Percentiles rank a stretch among this genome's conserved stretches.
Conservation (phyloP, 768 basidiomycete genomes). For the Tylopilus felleus region DNA sequence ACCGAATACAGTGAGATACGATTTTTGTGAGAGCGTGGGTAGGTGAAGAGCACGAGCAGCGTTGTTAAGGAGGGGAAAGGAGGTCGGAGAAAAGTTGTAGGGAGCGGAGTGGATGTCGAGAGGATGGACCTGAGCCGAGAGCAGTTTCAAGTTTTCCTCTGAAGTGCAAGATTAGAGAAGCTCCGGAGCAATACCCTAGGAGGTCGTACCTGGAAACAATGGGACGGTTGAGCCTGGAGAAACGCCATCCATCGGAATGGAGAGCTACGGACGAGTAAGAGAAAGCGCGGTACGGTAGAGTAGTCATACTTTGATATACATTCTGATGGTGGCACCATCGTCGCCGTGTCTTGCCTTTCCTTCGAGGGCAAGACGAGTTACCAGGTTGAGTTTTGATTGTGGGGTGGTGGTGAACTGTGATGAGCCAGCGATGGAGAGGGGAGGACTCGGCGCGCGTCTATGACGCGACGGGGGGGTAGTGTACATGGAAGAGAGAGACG, state of each 20-base stretch:
- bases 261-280: conserved; percentile 42
- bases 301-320: conserved; percentile 69
- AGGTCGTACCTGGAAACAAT: conserved; percentile 61
- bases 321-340: conserved; percentile 64
- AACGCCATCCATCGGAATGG: conserved; percentile 62
- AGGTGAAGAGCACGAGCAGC: conserved; percentile 69
- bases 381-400: conserved; percentile 57
- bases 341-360: conserved; percentile 65
- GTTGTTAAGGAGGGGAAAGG: conserved; percentile 61
- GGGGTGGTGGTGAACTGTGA: conserved; percentile 45
- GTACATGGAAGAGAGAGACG: conserved; percentile 12
- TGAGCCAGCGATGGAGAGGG: conserved; percentile 33
- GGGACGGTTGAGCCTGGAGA: conserved; percentile 67
- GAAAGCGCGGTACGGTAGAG: neutral
- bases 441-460: conserved; percentile 31
- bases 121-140: conserved; percentile 73
- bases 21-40: conserved; percentile 54
- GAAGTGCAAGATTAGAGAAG: conserved; percentile 1
- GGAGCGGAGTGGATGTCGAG: conserved; percentile 67
- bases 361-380: conserved; percentile 71
- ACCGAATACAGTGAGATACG: conserved; percentile 58
- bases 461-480: conserved; percentile 25
- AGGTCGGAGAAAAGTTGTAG: conserved; percentile 67
- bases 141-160: conserved; percentile 81
- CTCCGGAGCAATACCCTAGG: neutral